These are phyloP conservation scores for Stephania yunnanensis DNA, from an alignment of 164 flowering plant genomes.

Conservation along the genomic window DNA sequence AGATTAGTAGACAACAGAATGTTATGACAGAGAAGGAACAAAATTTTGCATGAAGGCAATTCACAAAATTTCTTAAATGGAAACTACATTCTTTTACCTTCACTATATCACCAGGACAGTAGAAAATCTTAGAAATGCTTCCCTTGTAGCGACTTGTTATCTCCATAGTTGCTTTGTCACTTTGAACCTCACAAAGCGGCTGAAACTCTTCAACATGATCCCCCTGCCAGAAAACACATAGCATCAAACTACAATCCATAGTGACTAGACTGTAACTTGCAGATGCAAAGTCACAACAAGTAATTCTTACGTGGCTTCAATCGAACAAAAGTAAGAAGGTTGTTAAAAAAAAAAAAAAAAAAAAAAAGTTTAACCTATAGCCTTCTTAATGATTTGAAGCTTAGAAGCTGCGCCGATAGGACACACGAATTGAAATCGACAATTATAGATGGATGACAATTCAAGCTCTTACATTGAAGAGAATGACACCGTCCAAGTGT, in stretches of 20 bases:
- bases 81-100: slow-evolving; percentile 44
- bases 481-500: not conserved
- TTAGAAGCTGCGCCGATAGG: not conserved
- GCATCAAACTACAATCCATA: not conserved
- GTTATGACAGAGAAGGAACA: not conserved
- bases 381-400: not conserved
- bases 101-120: slow-evolving; percentile 77
- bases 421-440: not conserved
- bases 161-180: slow-evolving; percentile 99
- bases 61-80: not conserved
- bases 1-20: not conserved
- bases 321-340: no score
- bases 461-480: not conserved
- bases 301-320: not conserved
- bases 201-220: slow-evolving; percentile 88
- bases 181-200: slow-evolving; percentile 95
- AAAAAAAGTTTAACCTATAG: not conserved
- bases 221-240: slow-evolving; percentile 47
- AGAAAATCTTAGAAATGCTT: slow-evolving; percentile 51
- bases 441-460: not conserved
- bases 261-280: not conserved
- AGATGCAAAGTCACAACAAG: not conserved
- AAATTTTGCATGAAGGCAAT: not conserved
- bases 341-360: no score
- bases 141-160: slow-evolving; percentile 98